A percentile compares a stretch with the other conserved stretches of the same genome.
Evolutionary conservation across 768 basidiomycete species (phyloP).

Genomic region (Russula emetica): DNA sequence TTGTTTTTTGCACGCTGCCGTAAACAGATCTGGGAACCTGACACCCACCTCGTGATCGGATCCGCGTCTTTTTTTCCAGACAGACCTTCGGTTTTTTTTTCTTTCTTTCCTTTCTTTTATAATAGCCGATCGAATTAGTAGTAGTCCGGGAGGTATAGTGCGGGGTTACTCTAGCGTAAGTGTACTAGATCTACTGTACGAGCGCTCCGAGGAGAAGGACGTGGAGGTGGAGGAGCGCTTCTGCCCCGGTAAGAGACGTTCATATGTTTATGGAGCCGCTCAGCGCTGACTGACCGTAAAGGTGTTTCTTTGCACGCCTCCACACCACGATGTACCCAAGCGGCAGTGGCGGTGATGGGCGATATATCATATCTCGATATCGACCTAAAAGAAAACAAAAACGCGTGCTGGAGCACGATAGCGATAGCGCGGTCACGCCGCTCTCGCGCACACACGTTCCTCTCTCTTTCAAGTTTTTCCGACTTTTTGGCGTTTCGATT

Average conservation of each 20-base stretch:
- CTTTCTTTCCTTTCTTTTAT: not conserved
- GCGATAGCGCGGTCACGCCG: not conserved
- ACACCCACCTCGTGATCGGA: slow-evolving; percentile 12
- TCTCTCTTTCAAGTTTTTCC: not conserved
- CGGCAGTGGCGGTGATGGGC: slow-evolving; percentile 22
- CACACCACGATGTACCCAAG: slow-evolving; percentile 20
- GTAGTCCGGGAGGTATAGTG: not conserved
- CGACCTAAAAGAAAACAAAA: not conserved
- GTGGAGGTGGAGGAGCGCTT: not conserved
- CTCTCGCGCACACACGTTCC: not conserved
- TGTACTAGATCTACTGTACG: not conserved
- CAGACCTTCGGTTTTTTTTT: not conserved
- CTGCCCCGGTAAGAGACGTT: not conserved
- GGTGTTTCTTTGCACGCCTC: not conserved
- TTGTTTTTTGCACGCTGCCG: not conserved
- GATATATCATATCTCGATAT: not conserved
- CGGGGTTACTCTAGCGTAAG: not conserved
- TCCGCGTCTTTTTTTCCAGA: not conserved
- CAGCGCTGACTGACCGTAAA: not conserved
- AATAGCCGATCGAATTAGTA: not conserved
- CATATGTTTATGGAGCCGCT: not conserved
- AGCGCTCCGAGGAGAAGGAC: not conserved
- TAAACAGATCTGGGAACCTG: not conserved
- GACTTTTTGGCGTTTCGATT: slow-evolving; percentile 1
- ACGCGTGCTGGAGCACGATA: not conserved